Conservation (phyloP, 169 alveolate genomes). For the Hepatocystis sp. region DNA sequence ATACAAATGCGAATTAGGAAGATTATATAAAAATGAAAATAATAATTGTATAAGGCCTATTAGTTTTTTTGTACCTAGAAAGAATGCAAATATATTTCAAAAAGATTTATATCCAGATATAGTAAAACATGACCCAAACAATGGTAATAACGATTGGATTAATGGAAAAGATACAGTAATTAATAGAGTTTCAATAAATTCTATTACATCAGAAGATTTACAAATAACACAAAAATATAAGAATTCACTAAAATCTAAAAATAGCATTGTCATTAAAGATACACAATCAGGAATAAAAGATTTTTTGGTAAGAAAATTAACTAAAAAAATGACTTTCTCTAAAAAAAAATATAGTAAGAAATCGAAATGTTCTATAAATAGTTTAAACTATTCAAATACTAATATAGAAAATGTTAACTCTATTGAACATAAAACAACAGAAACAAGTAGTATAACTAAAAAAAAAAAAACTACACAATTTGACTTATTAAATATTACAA, state of each 20-base stretch:
- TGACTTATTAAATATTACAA: no score
- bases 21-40: constrained; percentile 80
- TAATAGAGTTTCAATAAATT: constrained; percentile 33
- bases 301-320: constrained; percentile 28
- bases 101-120: constrained; percentile 80
- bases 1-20: constrained; percentile 84
- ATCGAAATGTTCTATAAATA: neutral
- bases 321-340: constrained; percentile 33
- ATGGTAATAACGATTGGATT: constrained; percentile 19
- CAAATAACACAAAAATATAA: constrained; percentile 35
- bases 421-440: no score
- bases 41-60: constrained; percentile 81
- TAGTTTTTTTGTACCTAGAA: constrained; percentile 80
- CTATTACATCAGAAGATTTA: constrained; percentile 27
- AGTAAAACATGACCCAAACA: constrained; percentile 34
- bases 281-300: neutral
- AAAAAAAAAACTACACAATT: no score
- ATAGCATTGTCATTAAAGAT: constrained; percentile 52
- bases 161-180: constrained; percentile 28
- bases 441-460: no score
- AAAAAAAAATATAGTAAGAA: constrained; percentile 7
- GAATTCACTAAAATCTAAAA: neutral
- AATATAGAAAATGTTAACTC: no score
- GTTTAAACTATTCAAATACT: constrained; percentile 6
- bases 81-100: constrained; percentile 78